Evolutionary conservation across 257 asterid genomes (phyloP).

Genomic region (Ballota nigra): DNA sequence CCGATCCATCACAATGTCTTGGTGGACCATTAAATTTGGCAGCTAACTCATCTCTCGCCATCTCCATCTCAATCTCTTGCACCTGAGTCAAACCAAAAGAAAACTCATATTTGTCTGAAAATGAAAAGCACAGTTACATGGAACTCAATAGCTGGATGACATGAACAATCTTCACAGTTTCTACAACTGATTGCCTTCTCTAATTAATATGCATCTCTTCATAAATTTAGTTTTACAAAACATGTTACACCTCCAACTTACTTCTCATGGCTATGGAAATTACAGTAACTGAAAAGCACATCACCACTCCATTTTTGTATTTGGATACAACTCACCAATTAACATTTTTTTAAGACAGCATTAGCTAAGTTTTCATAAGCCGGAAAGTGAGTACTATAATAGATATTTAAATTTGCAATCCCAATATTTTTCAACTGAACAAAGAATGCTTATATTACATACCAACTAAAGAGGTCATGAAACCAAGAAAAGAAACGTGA

Average conservation of each 20-base stretch:
- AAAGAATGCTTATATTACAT: not conserved
- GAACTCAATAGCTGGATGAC: not conserved
- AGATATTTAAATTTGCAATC: not conserved
- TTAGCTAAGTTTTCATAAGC: too few relatives aligned
- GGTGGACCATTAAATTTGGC: slow-evolving; percentile 21
- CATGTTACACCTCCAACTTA: not conserved
- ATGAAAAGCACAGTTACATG: not conserved
- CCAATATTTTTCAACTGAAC: not conserved
- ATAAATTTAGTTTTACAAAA: not conserved
- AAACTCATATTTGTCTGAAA: not conserved
- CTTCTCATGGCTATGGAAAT: not conserved
- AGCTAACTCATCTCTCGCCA: slow-evolving; percentile 54
- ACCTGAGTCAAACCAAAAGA: slow-evolving; percentile 44
- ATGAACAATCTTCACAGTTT: not conserved
- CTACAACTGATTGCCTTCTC: not conserved
- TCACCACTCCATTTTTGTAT: not conserved
- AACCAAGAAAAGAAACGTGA: not conserved
- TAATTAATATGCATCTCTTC: too few relatives aligned
- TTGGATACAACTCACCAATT: too few relatives aligned
- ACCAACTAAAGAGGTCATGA: not conserved
- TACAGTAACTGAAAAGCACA: not conserved
- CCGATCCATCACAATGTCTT: not conserved
- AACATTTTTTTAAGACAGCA: not conserved
- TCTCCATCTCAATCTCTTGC: slow-evolving; percentile 56
- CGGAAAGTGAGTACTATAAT: too few relatives aligned